A percentile compares a stretch with the other conserved stretches of the same genome.
Evolutionary conservation across 169 alveolate genomes (phyloP).

Genomic region (Plasmodium vinckei): DNA sequence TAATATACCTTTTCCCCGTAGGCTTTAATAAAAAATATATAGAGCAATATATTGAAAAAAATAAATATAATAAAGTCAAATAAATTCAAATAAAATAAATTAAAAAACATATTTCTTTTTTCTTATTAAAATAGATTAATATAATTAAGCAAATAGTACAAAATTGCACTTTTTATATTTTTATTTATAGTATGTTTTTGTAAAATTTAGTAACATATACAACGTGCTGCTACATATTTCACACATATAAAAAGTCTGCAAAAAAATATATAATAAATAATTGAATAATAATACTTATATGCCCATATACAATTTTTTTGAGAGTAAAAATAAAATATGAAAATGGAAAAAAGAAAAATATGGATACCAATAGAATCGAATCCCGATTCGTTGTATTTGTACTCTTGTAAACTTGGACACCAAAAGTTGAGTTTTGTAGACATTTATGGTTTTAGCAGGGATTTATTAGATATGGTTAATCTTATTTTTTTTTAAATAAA

Average conservation of each 20-base stretch:
- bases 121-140: no score
- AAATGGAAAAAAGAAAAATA: slow-evolving; percentile 19
- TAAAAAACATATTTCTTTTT: no score
- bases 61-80: background rate
- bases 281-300: background rate
- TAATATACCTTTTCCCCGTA: no score
- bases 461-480: slow-evolving; percentile 59
- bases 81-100: no score
- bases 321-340: background rate
- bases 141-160: no score
- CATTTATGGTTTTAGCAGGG: slow-evolving; percentile 48
- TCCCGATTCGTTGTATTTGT: slow-evolving; percentile 58
- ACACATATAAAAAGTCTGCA: no score
- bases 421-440: slow-evolving; percentile 40
- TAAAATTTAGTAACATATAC: no score
- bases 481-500: background rate
- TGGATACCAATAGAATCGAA: slow-evolving; percentile 69
- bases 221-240: no score
- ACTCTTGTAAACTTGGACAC: slow-evolving; percentile 68
- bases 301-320: background rate
- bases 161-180: no score
- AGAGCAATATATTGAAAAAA: background rate
- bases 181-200: no score
- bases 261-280: no score
- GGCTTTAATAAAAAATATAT: background rate